phyloP scores from a whole-genome alignment of 2,329 filamentous ascomycete species.

The Achaetomium macrosporum region DNA sequence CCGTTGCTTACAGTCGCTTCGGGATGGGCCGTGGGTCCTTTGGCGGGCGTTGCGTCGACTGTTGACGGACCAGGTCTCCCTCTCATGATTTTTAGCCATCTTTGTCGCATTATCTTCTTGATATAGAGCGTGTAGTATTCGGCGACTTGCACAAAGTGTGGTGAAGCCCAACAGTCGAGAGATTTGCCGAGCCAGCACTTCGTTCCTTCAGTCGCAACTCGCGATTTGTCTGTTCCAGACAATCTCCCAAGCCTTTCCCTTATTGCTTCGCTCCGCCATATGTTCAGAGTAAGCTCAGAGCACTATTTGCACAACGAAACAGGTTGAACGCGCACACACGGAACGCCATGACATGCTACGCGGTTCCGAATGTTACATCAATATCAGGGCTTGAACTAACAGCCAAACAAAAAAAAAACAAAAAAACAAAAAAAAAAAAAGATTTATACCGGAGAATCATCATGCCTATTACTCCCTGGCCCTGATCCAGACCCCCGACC shows the following conservation, averaged over 20 bases:
- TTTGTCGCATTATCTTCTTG: background rate
- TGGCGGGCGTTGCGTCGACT: background rate
- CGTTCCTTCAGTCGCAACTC: too few relatives aligned
- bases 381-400: background rate
- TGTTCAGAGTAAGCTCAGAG: too few relatives aligned
- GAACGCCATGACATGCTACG: too few relatives aligned
- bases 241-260: too few relatives aligned
- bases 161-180: too few relatives aligned
- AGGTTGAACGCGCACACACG: too few relatives aligned
- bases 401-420: background rate
- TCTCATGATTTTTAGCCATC: slow-evolving; percentile 2
- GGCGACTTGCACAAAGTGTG: background rate
- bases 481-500: too few relatives aligned
- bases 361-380: background rate
- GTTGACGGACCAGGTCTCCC: background rate
- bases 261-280: too few relatives aligned
- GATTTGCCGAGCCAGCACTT: too few relatives aligned
- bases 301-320: too few relatives aligned
- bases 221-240: too few relatives aligned
- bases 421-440: background rate
- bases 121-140: slow-evolving; percentile 1
- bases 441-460: slow-evolving; percentile 11
- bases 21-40: background rate
- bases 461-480: slow-evolving; percentile 3
- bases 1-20: background rate